These are phyloP conservation scores for Basipetospora chlamydospora DNA, from an alignment of 2,329 filamentous ascomycete species.

Conservation along the genomic window DNA sequence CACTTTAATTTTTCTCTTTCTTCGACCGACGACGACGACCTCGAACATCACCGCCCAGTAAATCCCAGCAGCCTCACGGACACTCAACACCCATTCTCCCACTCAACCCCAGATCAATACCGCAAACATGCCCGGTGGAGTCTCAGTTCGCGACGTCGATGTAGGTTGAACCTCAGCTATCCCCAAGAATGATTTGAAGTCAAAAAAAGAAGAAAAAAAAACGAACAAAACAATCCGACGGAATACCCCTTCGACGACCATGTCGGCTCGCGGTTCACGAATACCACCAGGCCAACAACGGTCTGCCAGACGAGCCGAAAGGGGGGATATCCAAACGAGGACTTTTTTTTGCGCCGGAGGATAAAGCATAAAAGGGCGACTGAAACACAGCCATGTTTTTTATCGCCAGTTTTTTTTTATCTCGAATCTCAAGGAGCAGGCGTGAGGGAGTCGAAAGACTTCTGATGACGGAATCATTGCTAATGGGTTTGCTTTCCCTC, in stretches of 20 bases:
- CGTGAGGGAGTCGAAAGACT: constrained; percentile 59
- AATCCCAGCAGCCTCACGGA: constrained; percentile 12
- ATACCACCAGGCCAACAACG: no score
- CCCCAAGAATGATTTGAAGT: constrained; percentile 2
- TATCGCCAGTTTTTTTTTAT: no score
- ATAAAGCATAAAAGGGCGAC: no score
- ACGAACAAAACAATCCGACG: constrained; percentile 14
- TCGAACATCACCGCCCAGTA: constrained; percentile 6
- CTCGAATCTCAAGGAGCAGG: constrained; percentile 42
- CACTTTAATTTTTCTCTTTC: constrained; percentile 6
- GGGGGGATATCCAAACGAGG: no score
- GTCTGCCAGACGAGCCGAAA: no score
- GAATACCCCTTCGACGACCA: no score
- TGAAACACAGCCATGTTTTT: constrained; percentile 9
- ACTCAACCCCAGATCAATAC: constrained; percentile 25
- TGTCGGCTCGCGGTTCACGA: no score
- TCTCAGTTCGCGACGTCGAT: constrained; percentile 75
- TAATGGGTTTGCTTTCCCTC: constrained; percentile 34
- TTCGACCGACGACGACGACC: constrained; percentile 3
- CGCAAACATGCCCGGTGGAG: constrained; percentile 66
- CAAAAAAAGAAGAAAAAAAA: constrained; percentile 2
- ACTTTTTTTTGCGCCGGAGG: no score
- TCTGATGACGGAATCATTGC: constrained; percentile 61
- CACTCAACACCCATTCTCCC: constrained; percentile 15
- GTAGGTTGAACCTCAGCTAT: constrained; percentile 34